Percentiles rank a stretch among this genome's conserved stretches.
Conservation (phyloP, 2,329 filamentous ascomycete genomes). For the Lasiodiplodia citricola region DNA sequence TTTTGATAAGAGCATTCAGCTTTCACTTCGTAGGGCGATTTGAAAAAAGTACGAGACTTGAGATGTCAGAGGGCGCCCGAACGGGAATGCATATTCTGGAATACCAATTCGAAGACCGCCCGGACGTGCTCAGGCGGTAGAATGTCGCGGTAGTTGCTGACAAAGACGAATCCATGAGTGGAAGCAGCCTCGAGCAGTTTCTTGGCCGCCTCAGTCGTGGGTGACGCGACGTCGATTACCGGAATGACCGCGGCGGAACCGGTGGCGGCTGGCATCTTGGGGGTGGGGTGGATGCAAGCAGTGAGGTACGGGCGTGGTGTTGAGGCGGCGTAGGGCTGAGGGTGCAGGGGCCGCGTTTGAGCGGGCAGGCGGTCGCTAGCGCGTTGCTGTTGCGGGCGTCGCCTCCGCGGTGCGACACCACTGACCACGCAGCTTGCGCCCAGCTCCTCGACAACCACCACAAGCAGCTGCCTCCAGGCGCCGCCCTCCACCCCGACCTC, state of each 20-base stretch:
- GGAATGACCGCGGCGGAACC: slow-evolving; percentile 61
- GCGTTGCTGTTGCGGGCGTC: neutral
- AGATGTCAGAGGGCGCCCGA: neutral
- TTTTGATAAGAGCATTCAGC: slow-evolving; percentile 72
- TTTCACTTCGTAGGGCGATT: slow-evolving; percentile 73
- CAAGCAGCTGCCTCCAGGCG: slow-evolving; percentile 3
- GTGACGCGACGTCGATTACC: slow-evolving; percentile 77
- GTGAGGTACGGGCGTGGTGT: slow-evolving; percentile 10
- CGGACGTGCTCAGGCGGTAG: slow-evolving; percentile 72
- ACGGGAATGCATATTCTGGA: slow-evolving; percentile 27
- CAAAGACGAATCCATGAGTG: slow-evolving; percentile 87
- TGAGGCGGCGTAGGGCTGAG: slow-evolving; percentile 24
- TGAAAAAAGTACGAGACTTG: slow-evolving; percentile 76
- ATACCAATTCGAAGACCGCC: slow-evolving; percentile 75
- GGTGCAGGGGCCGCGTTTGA: neutral
- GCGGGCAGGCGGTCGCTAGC: neutral
- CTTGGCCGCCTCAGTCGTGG: slow-evolving; percentile 65
- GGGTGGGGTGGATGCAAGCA: neutral
- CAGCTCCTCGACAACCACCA: slow-evolving; percentile 11
- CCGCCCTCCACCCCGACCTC: slow-evolving; percentile 7
- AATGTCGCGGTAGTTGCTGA: slow-evolving; percentile 69
- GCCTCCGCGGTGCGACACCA: slow-evolving; percentile 6
- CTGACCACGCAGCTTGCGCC: slow-evolving; percentile 16
- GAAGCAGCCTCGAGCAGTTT: slow-evolving; percentile 78
- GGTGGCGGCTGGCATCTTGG: neutral